phyloP scores from a whole-genome alignment of 2,329 filamentous ascomycete species.

The Gyromitra esculenta region DNA sequence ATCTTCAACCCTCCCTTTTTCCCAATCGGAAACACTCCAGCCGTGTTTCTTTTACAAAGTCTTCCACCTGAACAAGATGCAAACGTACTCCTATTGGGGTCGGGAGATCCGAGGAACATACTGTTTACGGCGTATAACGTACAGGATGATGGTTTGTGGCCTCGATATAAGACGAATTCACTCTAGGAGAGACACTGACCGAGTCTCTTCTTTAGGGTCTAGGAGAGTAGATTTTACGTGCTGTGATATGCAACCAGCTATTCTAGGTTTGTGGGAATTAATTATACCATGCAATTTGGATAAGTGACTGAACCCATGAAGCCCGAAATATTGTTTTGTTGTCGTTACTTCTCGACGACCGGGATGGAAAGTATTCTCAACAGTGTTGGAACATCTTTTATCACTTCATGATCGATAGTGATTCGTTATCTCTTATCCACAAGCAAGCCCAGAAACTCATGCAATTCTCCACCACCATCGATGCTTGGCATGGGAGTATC shows the following conservation, averaged over 20 bases:
- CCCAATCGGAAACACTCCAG: constrained; percentile 65
- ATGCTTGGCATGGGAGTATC: constrained; percentile 62
- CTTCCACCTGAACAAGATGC: constrained; percentile 65
- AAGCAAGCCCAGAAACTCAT: constrained; percentile 64
- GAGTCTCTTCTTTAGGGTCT: constrained; percentile 6
- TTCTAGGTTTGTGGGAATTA: constrained; percentile 63
- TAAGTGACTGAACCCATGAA: constrained; percentile 55
- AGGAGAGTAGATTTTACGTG: constrained; percentile 65
- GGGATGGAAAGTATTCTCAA: constrained; percentile 52
- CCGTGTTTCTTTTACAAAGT: constrained; percentile 64
- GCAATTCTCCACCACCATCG: constrained; percentile 60
- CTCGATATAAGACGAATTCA: not conserved
- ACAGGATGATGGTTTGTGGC: constrained; percentile 29
- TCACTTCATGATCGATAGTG: constrained; percentile 63
- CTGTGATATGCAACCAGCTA: constrained; percentile 66
- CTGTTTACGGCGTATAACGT: constrained; percentile 65
- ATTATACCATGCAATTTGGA: not conserved
- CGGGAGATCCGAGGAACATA: constrained; percentile 68
- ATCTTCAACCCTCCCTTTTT: constrained; percentile 54
- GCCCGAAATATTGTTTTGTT: constrained; percentile 68
- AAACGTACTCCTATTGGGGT: constrained; percentile 66
- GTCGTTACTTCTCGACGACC: constrained; percentile 64
- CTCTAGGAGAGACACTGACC: not conserved
- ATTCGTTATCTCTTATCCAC: constrained; percentile 60
- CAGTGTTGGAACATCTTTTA: constrained; percentile 68